Percentiles rank a stretch among this genome's conserved stretches.
Evolutionary conservation across 1,284 basidiomycete species (phyloP).

Genomic region (Ganoderma multipileum): DNA sequence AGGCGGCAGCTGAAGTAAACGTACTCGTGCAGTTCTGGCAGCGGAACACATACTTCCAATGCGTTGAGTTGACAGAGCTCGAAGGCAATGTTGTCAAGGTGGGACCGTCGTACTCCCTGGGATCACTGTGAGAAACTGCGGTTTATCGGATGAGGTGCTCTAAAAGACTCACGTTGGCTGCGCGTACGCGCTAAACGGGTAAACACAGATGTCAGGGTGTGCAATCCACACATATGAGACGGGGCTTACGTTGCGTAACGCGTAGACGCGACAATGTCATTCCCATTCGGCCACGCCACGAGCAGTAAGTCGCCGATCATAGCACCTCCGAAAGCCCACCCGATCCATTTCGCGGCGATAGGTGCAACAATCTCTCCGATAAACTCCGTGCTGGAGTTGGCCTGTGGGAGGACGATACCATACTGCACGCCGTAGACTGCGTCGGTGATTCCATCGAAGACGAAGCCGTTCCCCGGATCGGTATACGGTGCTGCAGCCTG

Average conservation of each 20-base stretch:
- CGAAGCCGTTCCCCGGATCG: constrained; percentile 61
- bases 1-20: background rate
- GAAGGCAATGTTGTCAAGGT: constrained; percentile 40
- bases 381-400: constrained; percentile 56
- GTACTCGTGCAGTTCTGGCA: constrained; percentile 46
- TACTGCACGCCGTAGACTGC: constrained; percentile 56
- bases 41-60: constrained; percentile 45
- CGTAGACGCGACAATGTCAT: constrained; percentile 56
- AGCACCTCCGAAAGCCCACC: constrained; percentile 56
- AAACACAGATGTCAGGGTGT: background rate
- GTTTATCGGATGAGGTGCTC: too few species aligned
- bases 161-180: constrained; percentile 12
- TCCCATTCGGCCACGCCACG: constrained; percentile 65
- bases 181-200: constrained; percentile 11
- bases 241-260: constrained; percentile 52
- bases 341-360: constrained; percentile 58
- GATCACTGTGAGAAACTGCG: background rate
- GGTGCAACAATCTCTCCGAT: constrained; percentile 69
- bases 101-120: constrained; percentile 38
- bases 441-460: constrained; percentile 59
- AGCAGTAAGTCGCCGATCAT: constrained; percentile 63
- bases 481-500: constrained; percentile 49
- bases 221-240: background rate
- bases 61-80: constrained; percentile 41
- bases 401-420: constrained; percentile 60